Evolutionary conservation across 345 rosid species (phyloP), one percentile per base, ranked within the genome.

Genomic region (Moringa oleifera): DNA sequence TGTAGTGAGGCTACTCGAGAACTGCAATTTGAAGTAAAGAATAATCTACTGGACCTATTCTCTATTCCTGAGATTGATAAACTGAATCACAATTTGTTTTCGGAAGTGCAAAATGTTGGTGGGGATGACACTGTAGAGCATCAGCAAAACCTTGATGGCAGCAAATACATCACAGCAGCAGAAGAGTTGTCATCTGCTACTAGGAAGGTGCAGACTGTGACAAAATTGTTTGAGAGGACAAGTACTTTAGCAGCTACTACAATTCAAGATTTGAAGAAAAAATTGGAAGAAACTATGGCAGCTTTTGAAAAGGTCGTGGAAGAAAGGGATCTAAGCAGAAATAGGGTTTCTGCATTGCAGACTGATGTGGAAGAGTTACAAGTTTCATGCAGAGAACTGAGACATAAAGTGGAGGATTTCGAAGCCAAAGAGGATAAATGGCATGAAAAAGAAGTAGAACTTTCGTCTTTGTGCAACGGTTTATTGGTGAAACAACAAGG

Each of bases 391-490:
- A 53, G 71, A 63, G 82, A 80, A 70, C 71, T 83, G 73, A 73
- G 63, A 76, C 78, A 69, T 37, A 51, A 81, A 73, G 47, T 81
- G 51, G 75, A 72, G 74, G 80, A 76, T 57, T 73, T 66, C 67
- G 74, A 71, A 67, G 81, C 66, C 62, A 64, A 71, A 56, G 76
- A 81, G 68, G 81, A 75, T 65, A 81, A 72, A 58, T 79, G 92
- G 88, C 80, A 83, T 76, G 84, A 79, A 71, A 89, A 68, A 61
- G 89, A 83, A 61, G 76, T 67, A 49, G 92, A 86, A 68, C 73
- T 83, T 62, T 80, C 79, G 18, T 65, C 73, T 58, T 72, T 75
- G 53, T 58, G 60, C 58, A 57, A 66, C 37, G 71, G 68, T 54
- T 61, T 72, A 58, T 64, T 36, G 46, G 54, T 53, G 73, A 82